These are phyloP conservation scores for Taiozyma sp. DNA, from an alignment of 1,139 yeast genomes.

Conservation along the genomic window DNA sequence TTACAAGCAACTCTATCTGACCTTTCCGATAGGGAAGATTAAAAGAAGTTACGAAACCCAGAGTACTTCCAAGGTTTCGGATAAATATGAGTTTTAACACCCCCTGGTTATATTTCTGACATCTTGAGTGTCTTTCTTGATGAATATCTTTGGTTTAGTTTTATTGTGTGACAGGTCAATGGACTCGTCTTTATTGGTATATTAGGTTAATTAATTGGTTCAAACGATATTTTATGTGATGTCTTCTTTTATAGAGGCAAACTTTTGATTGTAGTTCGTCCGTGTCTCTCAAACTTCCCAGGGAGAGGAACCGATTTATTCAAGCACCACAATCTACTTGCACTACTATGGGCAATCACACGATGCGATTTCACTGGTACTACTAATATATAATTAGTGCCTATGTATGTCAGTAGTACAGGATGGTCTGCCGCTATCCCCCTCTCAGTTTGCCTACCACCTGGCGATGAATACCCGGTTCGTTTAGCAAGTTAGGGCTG, in stretches of 20 bases:
- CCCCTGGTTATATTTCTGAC: background rate
- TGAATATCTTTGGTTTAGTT: background rate
- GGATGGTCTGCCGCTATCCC: too few species aligned
- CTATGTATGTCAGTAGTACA: too few species aligned
- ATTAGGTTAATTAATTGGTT: background rate
- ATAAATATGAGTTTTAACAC: background rate
- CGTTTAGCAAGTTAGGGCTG: background rate
- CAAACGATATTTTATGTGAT: background rate
- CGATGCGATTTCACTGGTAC: too few species aligned
- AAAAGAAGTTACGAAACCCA: background rate
- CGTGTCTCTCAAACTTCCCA: too few species aligned
- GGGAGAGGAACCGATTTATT: too few species aligned
- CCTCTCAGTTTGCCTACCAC: too few species aligned
- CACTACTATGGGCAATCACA: too few species aligned
- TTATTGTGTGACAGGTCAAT: background rate
- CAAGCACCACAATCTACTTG: background rate
- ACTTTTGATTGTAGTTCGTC: too few species aligned
- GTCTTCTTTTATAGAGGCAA: background rate
- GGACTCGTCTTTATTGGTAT: background rate
- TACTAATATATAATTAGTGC: too few species aligned
- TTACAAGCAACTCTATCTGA: constrained; percentile 15
- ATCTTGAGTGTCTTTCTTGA: background rate
- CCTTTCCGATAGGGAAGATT: constrained; percentile 5
- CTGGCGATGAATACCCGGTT: too few species aligned
- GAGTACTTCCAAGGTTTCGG: background rate